Evolutionary conservation across 768 basidiomycete genomes (phyloP).

Genomic region (Collybiopsis luxurians): DNA sequence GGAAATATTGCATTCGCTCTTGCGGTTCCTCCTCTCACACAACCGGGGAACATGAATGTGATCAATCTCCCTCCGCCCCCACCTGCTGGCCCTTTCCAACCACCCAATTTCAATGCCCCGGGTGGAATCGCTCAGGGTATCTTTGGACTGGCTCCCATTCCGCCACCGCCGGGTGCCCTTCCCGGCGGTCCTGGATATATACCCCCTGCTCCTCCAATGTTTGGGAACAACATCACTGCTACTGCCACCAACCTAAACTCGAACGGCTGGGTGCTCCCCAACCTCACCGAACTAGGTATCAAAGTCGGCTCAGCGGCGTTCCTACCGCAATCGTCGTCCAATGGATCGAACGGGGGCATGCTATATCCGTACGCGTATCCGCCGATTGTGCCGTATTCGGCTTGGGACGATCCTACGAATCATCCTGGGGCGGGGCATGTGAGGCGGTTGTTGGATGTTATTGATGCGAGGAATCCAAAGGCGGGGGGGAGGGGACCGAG

Average conservation of each 20-base stretch:
- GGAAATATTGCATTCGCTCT: too few species aligned
- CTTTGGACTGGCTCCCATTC: neutral
- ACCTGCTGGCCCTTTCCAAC: too few species aligned
- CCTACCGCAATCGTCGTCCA: constrained; percentile 23
- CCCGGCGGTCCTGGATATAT: neutral
- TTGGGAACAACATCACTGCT: neutral
- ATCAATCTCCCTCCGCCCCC: too few species aligned
- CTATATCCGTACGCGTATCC: too few species aligned
- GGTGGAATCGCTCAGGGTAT: too few species aligned
- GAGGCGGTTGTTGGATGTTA: constrained; percentile 55
- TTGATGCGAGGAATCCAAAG: constrained; percentile 70
- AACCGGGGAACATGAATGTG: too few species aligned
- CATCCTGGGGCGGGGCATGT: neutral
- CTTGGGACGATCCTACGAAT: neutral
- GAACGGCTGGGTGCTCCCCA: constrained; percentile 62
- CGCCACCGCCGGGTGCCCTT: neutral
- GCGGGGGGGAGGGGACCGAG: constrained; percentile 21
- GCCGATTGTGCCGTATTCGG: constrained; percentile 54
- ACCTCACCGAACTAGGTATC: constrained; percentile 56
- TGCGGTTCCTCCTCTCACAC: too few species aligned
- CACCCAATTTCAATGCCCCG: too few species aligned
- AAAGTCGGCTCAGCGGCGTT: constrained; percentile 40
- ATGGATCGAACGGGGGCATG: too few species aligned
- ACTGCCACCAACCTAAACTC: too few species aligned
- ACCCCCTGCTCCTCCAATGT: neutral